Base-by-base conservation (phyloP, 768 basidiomycete genomes). In the Phaeotremella fagi region DNA sequence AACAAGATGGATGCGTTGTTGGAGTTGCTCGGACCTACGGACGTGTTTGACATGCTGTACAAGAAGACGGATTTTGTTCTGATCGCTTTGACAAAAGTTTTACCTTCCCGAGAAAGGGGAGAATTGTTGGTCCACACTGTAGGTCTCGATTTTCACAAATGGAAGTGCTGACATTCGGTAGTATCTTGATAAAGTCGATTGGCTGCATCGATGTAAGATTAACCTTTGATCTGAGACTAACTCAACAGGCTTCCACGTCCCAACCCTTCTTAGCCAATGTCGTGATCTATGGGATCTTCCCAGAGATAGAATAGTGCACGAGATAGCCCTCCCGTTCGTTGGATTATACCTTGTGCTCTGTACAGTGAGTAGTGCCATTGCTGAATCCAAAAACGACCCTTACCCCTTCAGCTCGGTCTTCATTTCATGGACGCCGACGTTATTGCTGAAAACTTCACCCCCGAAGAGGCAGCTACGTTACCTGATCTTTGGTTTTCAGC, bases 221-320 rank as follows among this genome's bases (percentile, higher is more conserved):
- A 24, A 9, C 12, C 2, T 20, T 26, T 4, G 33, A 16, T 4
- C 18, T 24, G n/a, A 14, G 16, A 31, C 16, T 29, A 7, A 29
- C 20, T 16, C 11, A 12, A 27, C 29, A 72, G 71, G 71, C 43
- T 54, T 75, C 18, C 73, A 75, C 46, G 59, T 71, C 1, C 75
- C 75, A 0, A 72, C 75, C 0, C 72, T 76, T 52, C 37, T 75
- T n/a, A 54, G 59, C 16, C 70, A 74, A 59, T 75, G 72, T 51
- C 57, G 71, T 41, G 72, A 76, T 41, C 58, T 76, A 14, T 76
- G 75, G 75, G 55, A 60, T 12, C 55, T 75, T 7, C 72, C 72
- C 1, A 24, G 48, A 1, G 65, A 71, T 16, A 46, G 55, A 18
- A 56, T 72, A 4, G 50, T 66, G 0, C 54, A 65, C 16, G 68